Conservation (phyloP, 139 green algal genomes). For the Prasinococcaceae sp. region DNA sequence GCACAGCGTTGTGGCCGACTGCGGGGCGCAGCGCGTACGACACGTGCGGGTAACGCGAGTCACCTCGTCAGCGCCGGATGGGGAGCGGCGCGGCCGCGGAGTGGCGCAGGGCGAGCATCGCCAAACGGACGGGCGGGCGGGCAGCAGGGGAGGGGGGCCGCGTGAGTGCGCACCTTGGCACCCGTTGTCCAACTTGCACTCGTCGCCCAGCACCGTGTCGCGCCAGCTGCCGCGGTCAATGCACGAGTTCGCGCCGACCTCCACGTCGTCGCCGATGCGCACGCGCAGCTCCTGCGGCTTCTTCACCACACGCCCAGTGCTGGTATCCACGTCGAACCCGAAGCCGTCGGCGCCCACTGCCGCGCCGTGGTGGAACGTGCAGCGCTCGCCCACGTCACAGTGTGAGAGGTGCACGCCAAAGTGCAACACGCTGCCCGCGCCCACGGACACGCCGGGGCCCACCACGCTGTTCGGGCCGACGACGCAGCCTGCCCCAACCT, state of each 20-base stretch:
- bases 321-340: slow-evolving; percentile 12
- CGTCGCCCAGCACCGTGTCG: slow-evolving; percentile 30
- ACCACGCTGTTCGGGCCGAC: slow-evolving; percentile 8
- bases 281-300: slow-evolving; percentile 17
- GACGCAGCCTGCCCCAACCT: background rate
- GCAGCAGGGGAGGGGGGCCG: no score
- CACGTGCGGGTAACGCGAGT: no score
- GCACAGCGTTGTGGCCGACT: slow-evolving; percentile 34
- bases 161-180: no score
- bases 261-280: slow-evolving; percentile 22
- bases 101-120: no score
- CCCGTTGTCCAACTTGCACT: slow-evolving; percentile 31
- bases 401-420: background rate
- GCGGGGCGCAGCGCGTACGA: no score
- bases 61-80: background rate
- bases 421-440: background rate
- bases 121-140: no score
- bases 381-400: background rate
- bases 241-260: slow-evolving; percentile 32
- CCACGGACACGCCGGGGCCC: background rate
- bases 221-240: slow-evolving; percentile 34
- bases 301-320: background rate
- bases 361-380: slow-evolving; percentile 8
- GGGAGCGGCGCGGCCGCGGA: no score
- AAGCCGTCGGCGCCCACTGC: slow-evolving; percentile 6